Percentiles rank a stretch among this genome's conserved stretches.
Evolutionary conservation across 1,284 basidiomycete genomes (phyloP).

Genomic region (Earliella scabrosa): DNA sequence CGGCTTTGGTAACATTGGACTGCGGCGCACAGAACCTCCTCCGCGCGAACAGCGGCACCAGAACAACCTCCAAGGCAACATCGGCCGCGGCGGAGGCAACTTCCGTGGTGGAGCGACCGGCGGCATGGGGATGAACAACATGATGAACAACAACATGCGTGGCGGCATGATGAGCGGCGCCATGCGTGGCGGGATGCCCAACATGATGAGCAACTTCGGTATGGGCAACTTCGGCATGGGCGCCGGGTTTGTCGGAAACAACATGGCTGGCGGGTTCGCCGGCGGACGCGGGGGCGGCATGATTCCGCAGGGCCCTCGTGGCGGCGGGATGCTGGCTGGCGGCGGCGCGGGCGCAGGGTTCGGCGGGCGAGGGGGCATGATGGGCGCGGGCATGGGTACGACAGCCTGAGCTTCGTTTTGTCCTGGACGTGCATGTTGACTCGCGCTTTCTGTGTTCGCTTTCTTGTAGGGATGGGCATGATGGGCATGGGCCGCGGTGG

Average conservation of each 20-base stretch:
- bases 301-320: constrained; percentile 65
- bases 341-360: constrained; percentile 39
- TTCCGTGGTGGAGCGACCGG: constrained; percentile 52
- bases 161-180: constrained; percentile 42
- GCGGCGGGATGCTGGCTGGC: constrained; percentile 58
- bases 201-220: constrained; percentile 49
- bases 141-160: constrained; percentile 44
- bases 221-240: constrained; percentile 48
- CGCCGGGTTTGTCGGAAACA: constrained; percentile 49
- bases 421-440: constrained; percentile 23
- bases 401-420: constrained; percentile 49
- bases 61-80: constrained; percentile 37
- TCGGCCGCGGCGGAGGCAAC: constrained; percentile 47
- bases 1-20: neutral
- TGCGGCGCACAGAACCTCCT: constrained; percentile 62
- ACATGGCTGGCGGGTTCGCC: constrained; percentile 43
- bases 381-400: constrained; percentile 75
- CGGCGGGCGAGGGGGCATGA: constrained; percentile 38
- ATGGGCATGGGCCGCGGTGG: constrained; percentile 53
- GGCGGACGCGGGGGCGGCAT: constrained; percentile 51
- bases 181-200: constrained; percentile 37
- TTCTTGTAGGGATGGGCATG: constrained; percentile 48
- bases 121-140: constrained; percentile 43
- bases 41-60: constrained; percentile 58
- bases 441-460: constrained; percentile 18